phyloP scores from a whole-genome alignment of 2,329 filamentous ascomycete genomes.

The Sporothrix curviconia region DNA sequence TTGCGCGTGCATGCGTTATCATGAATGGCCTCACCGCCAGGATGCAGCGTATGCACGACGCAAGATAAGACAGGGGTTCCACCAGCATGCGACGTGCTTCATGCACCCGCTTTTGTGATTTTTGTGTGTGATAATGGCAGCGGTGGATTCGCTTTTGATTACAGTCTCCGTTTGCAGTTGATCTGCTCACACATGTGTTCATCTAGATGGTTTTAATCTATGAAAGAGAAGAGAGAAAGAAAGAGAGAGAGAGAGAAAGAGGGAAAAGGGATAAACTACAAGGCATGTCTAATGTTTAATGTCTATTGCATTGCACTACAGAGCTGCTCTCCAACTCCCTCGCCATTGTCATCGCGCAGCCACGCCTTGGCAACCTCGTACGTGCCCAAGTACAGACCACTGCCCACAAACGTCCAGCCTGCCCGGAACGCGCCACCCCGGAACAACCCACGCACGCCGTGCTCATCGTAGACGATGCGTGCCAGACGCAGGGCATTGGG shows the following conservation, averaged over 20 bases:
- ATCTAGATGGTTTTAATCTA: no score
- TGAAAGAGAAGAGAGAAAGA: no score
- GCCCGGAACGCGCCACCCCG: slow-evolving; percentile 66
- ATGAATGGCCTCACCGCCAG: neutral
- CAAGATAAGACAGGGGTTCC: neutral
- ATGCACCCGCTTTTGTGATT: no score
- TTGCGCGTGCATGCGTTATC: neutral
- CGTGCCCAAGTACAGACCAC: slow-evolving; percentile 76
- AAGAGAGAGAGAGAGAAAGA: no score
- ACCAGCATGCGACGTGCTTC: neutral
- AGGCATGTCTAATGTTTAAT: no score
- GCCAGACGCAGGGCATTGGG: slow-evolving; percentile 53
- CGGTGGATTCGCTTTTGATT: no score
- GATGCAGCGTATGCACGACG: neutral
- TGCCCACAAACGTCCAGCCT: slow-evolving; percentile 75
- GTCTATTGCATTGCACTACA: no score
- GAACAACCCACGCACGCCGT: slow-evolving; percentile 69
- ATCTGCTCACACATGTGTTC: neutral
- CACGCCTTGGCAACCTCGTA: slow-evolving; percentile 75
- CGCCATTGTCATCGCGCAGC: slow-evolving; percentile 43
- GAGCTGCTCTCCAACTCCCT: no score
- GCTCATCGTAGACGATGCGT: slow-evolving; percentile 56
- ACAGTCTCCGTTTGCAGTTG: no score
- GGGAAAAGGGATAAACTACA: no score
- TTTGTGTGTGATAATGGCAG: no score